phyloP scores from a whole-genome alignment of 73 alveolate species.

The Diophrys appendiculata region DNA sequence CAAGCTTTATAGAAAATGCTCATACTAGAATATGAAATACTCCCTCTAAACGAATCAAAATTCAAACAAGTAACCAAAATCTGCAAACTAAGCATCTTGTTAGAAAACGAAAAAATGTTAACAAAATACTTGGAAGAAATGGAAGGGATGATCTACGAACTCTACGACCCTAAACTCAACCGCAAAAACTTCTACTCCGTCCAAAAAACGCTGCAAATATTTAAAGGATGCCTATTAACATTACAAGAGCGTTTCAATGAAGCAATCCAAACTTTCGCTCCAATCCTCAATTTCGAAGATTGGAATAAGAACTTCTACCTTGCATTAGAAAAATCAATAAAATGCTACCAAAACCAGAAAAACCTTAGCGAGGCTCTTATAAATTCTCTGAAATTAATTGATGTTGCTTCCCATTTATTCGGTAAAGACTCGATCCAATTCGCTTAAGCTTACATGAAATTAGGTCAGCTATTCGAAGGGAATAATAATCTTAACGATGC shows the following conservation, averaged over 20 bases:
- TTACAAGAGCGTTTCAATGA: background rate
- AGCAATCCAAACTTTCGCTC: background rate
- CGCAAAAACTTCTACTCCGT: background rate
- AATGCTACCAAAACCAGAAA: background rate
- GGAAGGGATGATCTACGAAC: background rate
- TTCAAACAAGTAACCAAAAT: background rate
- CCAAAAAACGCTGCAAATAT: background rate
- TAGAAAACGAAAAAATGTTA: background rate
- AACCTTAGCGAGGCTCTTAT: background rate
- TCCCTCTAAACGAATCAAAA: too few relatives aligned
- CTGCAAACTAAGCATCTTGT: background rate
- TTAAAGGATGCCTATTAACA: background rate
- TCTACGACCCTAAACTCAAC: background rate
- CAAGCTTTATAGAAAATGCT: background rate
- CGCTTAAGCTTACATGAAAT: background rate
- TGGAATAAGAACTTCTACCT: background rate
- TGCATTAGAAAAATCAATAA: background rate
- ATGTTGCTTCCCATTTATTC: background rate
- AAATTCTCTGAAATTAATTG: background rate
- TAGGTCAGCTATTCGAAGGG: background rate
- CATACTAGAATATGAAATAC: background rate
- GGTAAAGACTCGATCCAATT: background rate
- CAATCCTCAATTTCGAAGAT: background rate
- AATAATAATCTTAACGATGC: background rate
- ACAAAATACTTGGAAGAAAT: background rate